Evolutionary conservation across 2,329 filamentous ascomycete genomes (phyloP), one percentile per base, ranked within the genome.

Genomic region (Arthroderma sp.): DNA sequence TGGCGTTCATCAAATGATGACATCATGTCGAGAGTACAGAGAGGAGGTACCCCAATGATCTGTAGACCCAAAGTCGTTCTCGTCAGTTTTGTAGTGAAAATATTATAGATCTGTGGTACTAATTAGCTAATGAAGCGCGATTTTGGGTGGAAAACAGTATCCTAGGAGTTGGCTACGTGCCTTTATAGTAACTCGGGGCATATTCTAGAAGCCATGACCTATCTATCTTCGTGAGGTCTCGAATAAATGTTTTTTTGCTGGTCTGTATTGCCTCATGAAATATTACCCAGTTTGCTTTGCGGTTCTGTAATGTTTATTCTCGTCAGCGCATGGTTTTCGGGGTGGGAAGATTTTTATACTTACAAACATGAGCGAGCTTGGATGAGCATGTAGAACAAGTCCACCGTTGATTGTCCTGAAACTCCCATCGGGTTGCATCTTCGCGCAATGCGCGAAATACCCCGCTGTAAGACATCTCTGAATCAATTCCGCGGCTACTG

Each of bases 241-340:
- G 74, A 55, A 98, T 93, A 59, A 82, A 96, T 0, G 77, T 87
- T 71, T 96, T 96, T 51, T 77, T 78, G 6, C 82, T 78, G 4
- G 85, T 93, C 67, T 96, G 86, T 72, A 94, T 78, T 33, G 94
- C 78, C 66, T 95, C 89, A 56, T 93, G 83, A 58, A 95, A 98
- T 31, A 98, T 75, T 6, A 96, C 87, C 87, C 89, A 96, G 51
- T 95, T 87, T 7, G 86, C 86, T 68, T 93, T 95, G 46, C 88
- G 80, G 63, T 94, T 94, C 71, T 74, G 53, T 1, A 40, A 29
- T 34, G 31, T 32, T 34, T 34, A 34, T 34, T 34, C 32, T 11
- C 32, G 3, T 34, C 32, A 11, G 11, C 8, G 11, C 44, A 47
- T 32, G 29, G 10, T 43, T 28, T 46, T 33, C 10, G 11, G 27